These are phyloP conservation scores for Rhododendron griersonianum DNA, from an alignment of 148 eudicot species.

Conservation along the genomic window DNA sequence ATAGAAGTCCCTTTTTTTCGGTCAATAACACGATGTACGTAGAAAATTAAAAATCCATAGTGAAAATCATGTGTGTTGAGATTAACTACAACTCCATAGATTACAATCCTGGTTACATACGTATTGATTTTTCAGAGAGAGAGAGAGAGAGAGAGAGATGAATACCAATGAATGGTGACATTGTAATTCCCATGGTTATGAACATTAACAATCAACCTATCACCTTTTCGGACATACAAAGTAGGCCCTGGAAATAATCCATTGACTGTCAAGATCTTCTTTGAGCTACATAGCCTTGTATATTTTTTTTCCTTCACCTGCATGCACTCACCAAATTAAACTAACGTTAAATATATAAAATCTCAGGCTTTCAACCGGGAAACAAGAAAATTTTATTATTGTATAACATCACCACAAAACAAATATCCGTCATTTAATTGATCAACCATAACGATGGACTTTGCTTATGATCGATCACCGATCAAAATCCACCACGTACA, in stretches of 20 bases:
- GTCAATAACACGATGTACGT: no score
- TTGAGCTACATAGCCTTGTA: background rate
- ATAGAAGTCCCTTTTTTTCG: background rate
- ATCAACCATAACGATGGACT: no score
- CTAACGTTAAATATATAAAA: background rate
- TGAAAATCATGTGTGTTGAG: no score
- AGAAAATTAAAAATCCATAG: background rate
- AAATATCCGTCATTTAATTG: background rate
- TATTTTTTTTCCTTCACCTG: background rate
- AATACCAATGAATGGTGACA: conserved; percentile 5
- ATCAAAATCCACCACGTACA: background rate
- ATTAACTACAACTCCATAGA: no score
- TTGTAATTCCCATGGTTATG: background rate
- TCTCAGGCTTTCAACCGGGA: background rate
- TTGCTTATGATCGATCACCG: background rate
- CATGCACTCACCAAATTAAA: background rate
- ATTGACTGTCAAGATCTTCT: background rate
- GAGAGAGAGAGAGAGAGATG: conserved; percentile 2
- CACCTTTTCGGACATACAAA: background rate
- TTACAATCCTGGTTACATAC: no score
- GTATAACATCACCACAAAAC: background rate
- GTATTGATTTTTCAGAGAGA: background rate
- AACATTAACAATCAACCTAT: background rate
- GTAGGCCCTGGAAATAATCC: conserved; percentile 4
- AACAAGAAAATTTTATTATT: background rate